phyloP scores from a whole-genome alignment of 1,139 yeast genomes.

The Candida pseudoviswanathii region DNA sequence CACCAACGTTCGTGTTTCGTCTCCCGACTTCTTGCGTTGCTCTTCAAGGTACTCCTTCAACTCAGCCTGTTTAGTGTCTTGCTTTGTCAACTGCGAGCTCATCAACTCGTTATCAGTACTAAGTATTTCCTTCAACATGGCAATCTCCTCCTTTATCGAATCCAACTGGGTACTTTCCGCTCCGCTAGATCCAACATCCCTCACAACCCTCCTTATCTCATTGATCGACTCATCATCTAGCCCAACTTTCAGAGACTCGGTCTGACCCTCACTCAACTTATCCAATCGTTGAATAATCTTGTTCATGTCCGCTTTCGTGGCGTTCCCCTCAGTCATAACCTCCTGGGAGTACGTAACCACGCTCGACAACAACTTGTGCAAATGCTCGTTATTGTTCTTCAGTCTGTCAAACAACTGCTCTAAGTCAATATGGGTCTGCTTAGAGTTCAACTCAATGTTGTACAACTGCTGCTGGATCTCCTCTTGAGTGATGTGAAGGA shows the following conservation, averaged over 20 bases:
- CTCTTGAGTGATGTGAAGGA: conserved; percentile 29
- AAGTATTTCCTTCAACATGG: conserved; percentile 1
- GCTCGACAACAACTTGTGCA: conserved; percentile 36
- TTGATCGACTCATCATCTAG: not conserved
- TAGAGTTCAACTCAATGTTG: conserved; percentile 35
- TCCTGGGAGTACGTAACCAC: conserved; percentile 37
- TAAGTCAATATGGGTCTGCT: conserved; percentile 39
- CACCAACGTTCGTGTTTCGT: not conserved
- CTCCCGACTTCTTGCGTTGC: not conserved
- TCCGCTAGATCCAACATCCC: not conserved
- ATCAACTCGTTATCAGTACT: conserved; percentile 4
- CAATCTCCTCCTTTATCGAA: conserved; percentile 6
- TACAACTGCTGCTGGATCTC: conserved; percentile 33
- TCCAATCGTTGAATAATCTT: conserved; percentile 24
- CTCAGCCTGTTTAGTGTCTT: not conserved
- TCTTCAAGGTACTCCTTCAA: conserved; percentile 5
- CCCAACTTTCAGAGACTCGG: not conserved
- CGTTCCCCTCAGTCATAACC: conserved; percentile 40
- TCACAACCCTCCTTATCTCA: not conserved
- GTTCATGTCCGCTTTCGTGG: conserved; percentile 35
- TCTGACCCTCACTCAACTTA: conserved; percentile 5
- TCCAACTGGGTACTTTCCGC: not conserved
- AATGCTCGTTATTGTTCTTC: conserved; percentile 44
- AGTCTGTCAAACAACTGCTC: conserved; percentile 42
- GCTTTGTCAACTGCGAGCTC: conserved; percentile 1